Conservation (phyloP, 768 basidiomycete genomes). For the Phlegmacium glaucopus region DNA sequence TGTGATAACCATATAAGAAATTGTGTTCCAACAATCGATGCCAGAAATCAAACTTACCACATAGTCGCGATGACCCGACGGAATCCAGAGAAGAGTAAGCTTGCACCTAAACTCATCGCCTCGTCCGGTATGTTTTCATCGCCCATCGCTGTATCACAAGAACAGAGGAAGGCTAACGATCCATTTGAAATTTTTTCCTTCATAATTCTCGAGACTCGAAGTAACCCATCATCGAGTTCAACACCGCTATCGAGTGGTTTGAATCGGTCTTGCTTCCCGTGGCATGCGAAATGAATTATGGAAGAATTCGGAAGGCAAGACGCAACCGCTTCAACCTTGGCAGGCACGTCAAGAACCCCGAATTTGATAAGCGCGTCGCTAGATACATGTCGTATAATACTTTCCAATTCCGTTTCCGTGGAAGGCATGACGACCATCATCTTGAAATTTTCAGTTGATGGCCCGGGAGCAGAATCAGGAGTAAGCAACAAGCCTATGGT, state of each 20-base stretch:
- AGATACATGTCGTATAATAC: slow-evolving; percentile 10
- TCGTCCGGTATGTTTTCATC: slow-evolving; percentile 22
- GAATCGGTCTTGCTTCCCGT: slow-evolving; percentile 21
- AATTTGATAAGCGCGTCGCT: slow-evolving; percentile 9
- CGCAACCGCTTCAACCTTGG: slow-evolving; percentile 16
- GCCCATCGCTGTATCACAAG: slow-evolving; percentile 29
- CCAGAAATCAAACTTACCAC: slow-evolving; percentile 14
- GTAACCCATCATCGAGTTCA: slow-evolving; percentile 13
- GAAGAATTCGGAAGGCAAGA: slow-evolving; percentile 13
- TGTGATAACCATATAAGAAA: not conserved
- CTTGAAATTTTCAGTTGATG: slow-evolving; percentile 15
- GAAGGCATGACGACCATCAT: slow-evolving; percentile 12
- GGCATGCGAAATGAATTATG: slow-evolving; percentile 31
- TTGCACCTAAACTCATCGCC: slow-evolving; percentile 20
- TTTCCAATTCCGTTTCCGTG: slow-evolving; percentile 4
- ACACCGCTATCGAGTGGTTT: slow-evolving; percentile 25
- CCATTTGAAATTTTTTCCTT: slow-evolving; percentile 10
- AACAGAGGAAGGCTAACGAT: slow-evolving; percentile 26
- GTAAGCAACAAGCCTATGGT: slow-evolving; percentile 10
- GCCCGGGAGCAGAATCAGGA: not conserved
- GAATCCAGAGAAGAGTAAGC: slow-evolving; percentile 23
- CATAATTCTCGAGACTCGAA: slow-evolving; percentile 20
- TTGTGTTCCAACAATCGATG: not conserved
- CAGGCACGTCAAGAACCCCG: slow-evolving; percentile 8
- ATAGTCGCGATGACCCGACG: slow-evolving; percentile 18